Evolutionary conservation across 306 rosid species (phyloP).

Genomic region (Lupinus albus): DNA sequence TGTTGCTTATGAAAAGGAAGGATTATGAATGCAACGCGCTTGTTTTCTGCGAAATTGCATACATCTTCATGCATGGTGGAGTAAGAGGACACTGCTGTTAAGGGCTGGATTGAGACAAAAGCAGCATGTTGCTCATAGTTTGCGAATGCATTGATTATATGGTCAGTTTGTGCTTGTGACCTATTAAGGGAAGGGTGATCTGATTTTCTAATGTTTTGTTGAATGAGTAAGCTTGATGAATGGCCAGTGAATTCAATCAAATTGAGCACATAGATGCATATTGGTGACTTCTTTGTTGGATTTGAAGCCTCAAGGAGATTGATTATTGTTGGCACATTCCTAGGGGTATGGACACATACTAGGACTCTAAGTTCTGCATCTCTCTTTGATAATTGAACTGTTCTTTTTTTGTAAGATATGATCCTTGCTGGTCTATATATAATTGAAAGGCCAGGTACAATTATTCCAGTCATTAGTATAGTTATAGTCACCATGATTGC

Average conservation of each 20-base stretch:
- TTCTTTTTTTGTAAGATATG: constrained; percentile 69
- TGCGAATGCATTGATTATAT: constrained; percentile 73
- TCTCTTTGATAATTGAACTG: constrained; percentile 57
- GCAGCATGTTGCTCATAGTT: constrained; percentile 66
- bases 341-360: constrained; percentile 74
- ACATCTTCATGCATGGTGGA: constrained; percentile 91
- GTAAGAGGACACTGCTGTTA: constrained; percentile 82
- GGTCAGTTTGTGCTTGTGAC: constrained; percentile 80
- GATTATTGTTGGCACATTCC: constrained; percentile 81
- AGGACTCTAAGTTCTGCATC: constrained; percentile 70
- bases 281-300: constrained; percentile 76
- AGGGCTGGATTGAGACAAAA: constrained; percentile 63
- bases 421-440: constrained; percentile 64
- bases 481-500: constrained; percentile 76
- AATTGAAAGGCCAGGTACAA: constrained; percentile 64
- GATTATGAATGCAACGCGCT: constrained; percentile 73
- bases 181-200: constrained; percentile 56
- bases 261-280: constrained; percentile 75
- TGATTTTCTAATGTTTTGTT: constrained; percentile 57
- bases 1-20: constrained; percentile 87
- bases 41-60: constrained; percentile 75
- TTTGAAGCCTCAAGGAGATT: constrained; percentile 77
- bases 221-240: constrained; percentile 79
- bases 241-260: constrained; percentile 83
- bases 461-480: constrained; percentile 64